phyloP scores from a whole-genome alignment of 1,139 yeast genomes.

The Taphrina betulina region DNA sequence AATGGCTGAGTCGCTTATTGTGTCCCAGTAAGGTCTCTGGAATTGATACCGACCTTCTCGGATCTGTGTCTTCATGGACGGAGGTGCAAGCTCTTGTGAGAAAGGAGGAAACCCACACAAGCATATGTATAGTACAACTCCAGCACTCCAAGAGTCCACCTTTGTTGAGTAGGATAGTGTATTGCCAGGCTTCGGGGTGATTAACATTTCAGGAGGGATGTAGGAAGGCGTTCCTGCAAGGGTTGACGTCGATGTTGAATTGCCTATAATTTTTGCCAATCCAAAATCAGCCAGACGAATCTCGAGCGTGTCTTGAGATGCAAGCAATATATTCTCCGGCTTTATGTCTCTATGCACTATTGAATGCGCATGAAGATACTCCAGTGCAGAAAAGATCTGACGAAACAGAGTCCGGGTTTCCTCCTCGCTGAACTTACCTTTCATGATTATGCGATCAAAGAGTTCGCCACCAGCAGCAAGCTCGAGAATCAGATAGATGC shows the following conservation, averaged over 20 bases:
- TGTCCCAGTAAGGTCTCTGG: slow-evolving; percentile 79
- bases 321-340: slow-evolving; percentile 77
- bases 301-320: slow-evolving; percentile 56
- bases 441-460: slow-evolving; percentile 73
- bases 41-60: slow-evolving; percentile 66
- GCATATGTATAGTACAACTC: slow-evolving; percentile 34
- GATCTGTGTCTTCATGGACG: slow-evolving; percentile 73
- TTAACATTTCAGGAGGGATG: slow-evolving; percentile 35
- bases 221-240: slow-evolving; percentile 34
- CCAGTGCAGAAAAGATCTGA: slow-evolving; percentile 71
- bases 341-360: slow-evolving; percentile 89
- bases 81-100: slow-evolving; percentile 77
- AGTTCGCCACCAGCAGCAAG: slow-evolving; percentile 81
- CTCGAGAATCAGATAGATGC: slow-evolving; percentile 63
- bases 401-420: slow-evolving; percentile 72
- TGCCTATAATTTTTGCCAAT: slow-evolving; percentile 58
- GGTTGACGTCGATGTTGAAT: slow-evolving; percentile 19
- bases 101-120: slow-evolving; percentile 83
- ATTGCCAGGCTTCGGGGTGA: background rate
- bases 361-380: slow-evolving; percentile 64
- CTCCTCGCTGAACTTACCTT: slow-evolving; percentile 77
- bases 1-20: slow-evolving; percentile 60
- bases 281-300: slow-evolving; percentile 91
- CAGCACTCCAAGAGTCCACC: slow-evolving; percentile 36
- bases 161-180: slow-evolving; percentile 14